Evolutionary conservation across 768 basidiomycete genomes (phyloP).

Genomic region (Mrakia gelida): DNA sequence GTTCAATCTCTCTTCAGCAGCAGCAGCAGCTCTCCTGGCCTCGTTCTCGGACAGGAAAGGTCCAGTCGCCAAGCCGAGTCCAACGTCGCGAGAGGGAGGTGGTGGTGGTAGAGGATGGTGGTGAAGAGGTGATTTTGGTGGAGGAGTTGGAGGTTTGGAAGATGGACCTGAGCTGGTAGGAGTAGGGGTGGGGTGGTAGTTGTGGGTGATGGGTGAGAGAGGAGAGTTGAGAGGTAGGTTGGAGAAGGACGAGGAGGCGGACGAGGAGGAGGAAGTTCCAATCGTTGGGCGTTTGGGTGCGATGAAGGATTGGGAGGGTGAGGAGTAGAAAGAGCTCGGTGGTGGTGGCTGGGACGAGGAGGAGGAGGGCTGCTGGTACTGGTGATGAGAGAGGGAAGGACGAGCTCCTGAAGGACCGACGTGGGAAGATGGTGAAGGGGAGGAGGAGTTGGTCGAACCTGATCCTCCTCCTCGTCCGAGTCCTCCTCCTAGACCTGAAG

Average conservation of each 20-base stretch:
- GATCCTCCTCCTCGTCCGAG: not conserved
- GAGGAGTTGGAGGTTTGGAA: slow-evolving; percentile 4
- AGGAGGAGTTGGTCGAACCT: not conserved
- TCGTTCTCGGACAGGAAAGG: not conserved
- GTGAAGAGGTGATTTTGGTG: slow-evolving; percentile 10
- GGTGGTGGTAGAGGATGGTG: not conserved
- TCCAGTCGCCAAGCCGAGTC: not conserved
- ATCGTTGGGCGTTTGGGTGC: not conserved
- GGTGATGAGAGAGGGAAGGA: not conserved
- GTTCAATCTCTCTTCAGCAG: not conserved
- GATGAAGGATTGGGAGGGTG: not conserved
- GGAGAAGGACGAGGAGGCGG: not conserved
- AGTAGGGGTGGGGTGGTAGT: not conserved
- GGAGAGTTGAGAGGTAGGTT: slow-evolving; percentile 21
- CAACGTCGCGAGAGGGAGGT: not conserved
- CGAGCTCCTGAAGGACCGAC: slow-evolving; percentile 9
- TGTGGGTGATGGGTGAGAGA: slow-evolving; percentile 13
- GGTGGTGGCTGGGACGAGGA: no score
- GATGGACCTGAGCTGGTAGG: not conserved
- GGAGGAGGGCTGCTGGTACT: no score
- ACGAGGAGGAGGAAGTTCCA: not conserved
- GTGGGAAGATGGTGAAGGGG: slow-evolving; percentile 7
- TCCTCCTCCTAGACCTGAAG: not conserved
- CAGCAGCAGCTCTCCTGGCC: not conserved
- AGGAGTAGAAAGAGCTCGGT: not conserved